Base-by-base conservation (phyloP, 148 eudicot genomes). In the Rhododendron mucronatum region DNA sequence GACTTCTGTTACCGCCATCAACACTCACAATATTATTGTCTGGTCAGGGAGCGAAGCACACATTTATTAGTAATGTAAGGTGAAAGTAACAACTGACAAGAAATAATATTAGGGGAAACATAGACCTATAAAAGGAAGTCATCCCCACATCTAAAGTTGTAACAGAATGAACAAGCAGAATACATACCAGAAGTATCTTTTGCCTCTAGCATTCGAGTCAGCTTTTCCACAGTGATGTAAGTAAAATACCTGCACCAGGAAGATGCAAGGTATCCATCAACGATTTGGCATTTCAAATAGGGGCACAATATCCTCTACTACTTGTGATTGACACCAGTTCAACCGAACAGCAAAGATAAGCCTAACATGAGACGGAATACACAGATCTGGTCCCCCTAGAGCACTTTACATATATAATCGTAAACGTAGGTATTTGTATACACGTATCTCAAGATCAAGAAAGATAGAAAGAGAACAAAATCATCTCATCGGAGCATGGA, bases 171-270 rank as follows among this genome's bases (percentile, higher is more conserved):
- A 39, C 20, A 47, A 18, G 53, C 53, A 30, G 51, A 71, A 82
- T 51, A 85, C 28, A 33, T 90, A 95, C 97, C 96, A 88, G 92
- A 81, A 71, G 51, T 51, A 75, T 86, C 86, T 53, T 87, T 86
- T 12, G 84, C 87, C 85, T 90, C 95, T 90, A 94, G 87, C 71
- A 84, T 89, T 76, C 90, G 91, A 81, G 92, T 89, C 57, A 92
- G 84, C 85, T 94, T 94, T 76, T 92, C 95, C 84, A 92, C 86
- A 63, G 89, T 89, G 87, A 91, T 93, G 88, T 87, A 94, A 41
- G 98, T 93, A 81, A 92, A 93, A 85, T 90, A 94, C 81, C 97
- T 94, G 94, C 39, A 89, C n/a, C 73, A 59, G 30, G 59, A 84
- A 84, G 69, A 26, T 26, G 33, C 5, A 47, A 78, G 13, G 26